Conservation (phyloP, 2,329 filamentous ascomycete species). For the Podosphaera aphanis region DNA sequence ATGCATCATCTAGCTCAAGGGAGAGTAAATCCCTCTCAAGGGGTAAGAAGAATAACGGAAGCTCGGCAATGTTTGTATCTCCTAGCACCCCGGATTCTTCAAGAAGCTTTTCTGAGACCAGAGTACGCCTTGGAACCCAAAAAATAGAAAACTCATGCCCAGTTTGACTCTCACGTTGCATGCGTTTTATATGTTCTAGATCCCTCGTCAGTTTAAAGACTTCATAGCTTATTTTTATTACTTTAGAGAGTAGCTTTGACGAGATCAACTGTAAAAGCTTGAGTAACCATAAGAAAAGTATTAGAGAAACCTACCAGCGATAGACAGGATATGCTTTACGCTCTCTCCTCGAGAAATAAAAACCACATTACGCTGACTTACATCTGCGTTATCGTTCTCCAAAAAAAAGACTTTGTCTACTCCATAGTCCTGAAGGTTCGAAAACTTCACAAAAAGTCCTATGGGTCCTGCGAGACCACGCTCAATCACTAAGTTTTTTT, state of each 20-base stretch:
- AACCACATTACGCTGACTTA: slow-evolving; percentile 81
- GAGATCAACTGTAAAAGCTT: neutral
- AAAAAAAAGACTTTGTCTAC: slow-evolving; percentile 95
- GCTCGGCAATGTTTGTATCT: slow-evolving; percentile 70
- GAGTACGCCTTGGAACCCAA: slow-evolving; percentile 79
- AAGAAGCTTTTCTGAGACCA: slow-evolving; percentile 74
- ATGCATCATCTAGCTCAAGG: slow-evolving; percentile 68
- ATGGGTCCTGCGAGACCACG: slow-evolving; percentile 73
- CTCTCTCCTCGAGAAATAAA: slow-evolving; percentile 85
- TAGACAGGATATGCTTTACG: slow-evolving; percentile 55
- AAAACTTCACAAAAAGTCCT: slow-evolving; percentile 82
- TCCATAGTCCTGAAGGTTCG: slow-evolving; percentile 85
- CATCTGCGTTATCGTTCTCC: slow-evolving; percentile 86
- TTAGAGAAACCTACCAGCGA: slow-evolving; percentile 45
- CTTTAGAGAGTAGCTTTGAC: neutral
- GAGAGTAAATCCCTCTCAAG: slow-evolving; percentile 81
- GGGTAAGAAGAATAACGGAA: slow-evolving; percentile 75
- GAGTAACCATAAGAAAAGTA: neutral
- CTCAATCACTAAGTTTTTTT: slow-evolving; percentile 94
- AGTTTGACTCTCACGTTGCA: slow-evolving; percentile 68
- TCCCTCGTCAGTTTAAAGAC: neutral
- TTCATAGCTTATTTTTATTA: neutral
- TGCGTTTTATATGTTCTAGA: slow-evolving; percentile 69
- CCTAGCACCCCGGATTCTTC: slow-evolving; percentile 86
- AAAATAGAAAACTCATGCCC: slow-evolving; percentile 94